phyloP scores from a whole-genome alignment of 192 early-diverging fungal species.

The Rhizoclosmatium globosum region DNA sequence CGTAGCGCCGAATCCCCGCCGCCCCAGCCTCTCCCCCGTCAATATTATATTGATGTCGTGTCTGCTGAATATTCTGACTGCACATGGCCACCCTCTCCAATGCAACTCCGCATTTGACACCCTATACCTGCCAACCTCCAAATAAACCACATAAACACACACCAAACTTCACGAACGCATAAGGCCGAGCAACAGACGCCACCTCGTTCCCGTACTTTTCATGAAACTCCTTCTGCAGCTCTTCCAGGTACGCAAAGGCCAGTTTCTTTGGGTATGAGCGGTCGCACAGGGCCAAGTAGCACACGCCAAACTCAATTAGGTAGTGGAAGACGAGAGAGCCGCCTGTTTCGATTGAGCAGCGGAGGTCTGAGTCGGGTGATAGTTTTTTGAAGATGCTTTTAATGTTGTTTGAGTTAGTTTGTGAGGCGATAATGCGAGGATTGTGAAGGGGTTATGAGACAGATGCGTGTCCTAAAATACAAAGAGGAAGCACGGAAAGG shows the following conservation, averaged over 20 bases:
- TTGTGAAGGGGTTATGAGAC: background rate
- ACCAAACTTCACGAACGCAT: slow-evolving; percentile 98
- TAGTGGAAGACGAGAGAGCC: slow-evolving; percentile 88
- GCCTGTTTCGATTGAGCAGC: slow-evolving; percentile 95
- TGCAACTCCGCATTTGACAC: too few relatives aligned
- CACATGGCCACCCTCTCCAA: too few relatives aligned
- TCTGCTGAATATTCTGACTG: too few relatives aligned
- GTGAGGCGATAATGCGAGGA: background rate
- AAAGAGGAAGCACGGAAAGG: background rate
- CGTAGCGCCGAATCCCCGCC: background rate
- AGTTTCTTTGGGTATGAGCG: slow-evolving; percentile 84
- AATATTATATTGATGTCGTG: background rate
- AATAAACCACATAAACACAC: slow-evolving; percentile 26
- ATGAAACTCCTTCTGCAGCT: slow-evolving; percentile 93
- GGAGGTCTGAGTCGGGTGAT: slow-evolving; percentile 81
- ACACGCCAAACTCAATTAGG: slow-evolving; percentile 91
- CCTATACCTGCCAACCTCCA: background rate
- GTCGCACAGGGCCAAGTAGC: slow-evolving; percentile 95
- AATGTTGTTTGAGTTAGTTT: background rate
- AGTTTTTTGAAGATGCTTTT: slow-evolving; percentile 81
- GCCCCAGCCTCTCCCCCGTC: background rate
- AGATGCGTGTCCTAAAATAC: background rate
- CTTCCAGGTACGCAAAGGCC: slow-evolving; percentile 95
- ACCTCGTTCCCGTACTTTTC: slow-evolving; percentile 92
- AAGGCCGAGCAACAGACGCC: slow-evolving; percentile 86